Evolutionary conservation across 2,329 filamentous ascomycete species (phyloP).

Genomic region (Emydomyces testavorans): DNA sequence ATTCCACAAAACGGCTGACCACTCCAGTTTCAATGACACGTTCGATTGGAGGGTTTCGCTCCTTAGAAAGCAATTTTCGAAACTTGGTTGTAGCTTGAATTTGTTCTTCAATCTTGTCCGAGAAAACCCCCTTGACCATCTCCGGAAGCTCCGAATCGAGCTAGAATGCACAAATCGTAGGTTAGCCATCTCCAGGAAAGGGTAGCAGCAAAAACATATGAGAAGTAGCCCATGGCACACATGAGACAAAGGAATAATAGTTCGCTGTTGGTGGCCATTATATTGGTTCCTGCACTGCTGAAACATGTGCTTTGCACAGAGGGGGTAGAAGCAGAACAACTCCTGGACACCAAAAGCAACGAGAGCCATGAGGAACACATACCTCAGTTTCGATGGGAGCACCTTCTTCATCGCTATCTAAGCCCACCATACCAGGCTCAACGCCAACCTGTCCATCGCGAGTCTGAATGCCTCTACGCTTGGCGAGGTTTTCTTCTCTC

Average conservation of each 20-base stretch:
- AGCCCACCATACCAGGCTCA: conserved; percentile 59
- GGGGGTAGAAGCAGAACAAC: neutral
- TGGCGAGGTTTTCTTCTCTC: conserved; percentile 97
- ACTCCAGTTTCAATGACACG: conserved; percentile 99
- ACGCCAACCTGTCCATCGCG: conserved; percentile 53
- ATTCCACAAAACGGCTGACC: conserved; percentile 93
- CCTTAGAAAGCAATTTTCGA: conserved; percentile 93
- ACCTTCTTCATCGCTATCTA: conserved; percentile 95
- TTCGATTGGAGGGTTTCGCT: conserved; percentile 97
- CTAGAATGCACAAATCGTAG: conserved; percentile 38
- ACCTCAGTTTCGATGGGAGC: conserved; percentile 94
- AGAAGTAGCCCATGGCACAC: neutral
- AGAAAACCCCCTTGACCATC: conserved; percentile 98
- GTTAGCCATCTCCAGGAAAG: conserved; percentile 1
- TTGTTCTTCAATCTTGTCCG: conserved; percentile 94
- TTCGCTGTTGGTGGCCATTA: neutral
- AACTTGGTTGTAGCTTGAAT: conserved; percentile 98
- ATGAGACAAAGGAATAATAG: no score
- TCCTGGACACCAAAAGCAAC: neutral
- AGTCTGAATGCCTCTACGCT: conserved; percentile 84
- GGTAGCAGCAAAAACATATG: no score
- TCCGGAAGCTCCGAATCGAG: conserved; percentile 94
- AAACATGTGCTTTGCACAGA: conserved; percentile 2
- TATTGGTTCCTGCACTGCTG: neutral
- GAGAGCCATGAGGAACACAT: conserved; percentile 30